Evolutionary conservation across 129 eudicot species (phyloP), one percentile per base, ranked within the genome.

Genomic region (Flaveria trinervia): DNA sequence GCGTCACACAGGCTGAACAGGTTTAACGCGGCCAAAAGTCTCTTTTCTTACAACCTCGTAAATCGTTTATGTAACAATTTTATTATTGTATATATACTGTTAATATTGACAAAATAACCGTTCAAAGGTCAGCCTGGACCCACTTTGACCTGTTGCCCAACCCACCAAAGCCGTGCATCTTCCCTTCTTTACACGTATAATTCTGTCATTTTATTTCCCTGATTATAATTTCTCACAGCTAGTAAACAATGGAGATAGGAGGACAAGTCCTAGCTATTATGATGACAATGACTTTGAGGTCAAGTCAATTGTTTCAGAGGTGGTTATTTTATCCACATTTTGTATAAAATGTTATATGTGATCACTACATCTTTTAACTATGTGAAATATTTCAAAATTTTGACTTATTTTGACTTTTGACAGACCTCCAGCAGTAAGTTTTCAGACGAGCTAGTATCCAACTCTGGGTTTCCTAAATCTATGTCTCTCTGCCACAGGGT

Each of bases 1-100:
- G 60, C 23, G 22, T 16, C 22, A 57, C 22, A 20, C 0, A 2
- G 30, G 98, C 74, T 90, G 86, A 84, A 81, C 12, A 9, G 14
- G 64, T 56, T 10, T 12, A 18, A 61, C 12, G 17, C 3, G 39
- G 39, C 16, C 41, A 61, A 61, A 61, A 61, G 2, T 20, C 13
- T 20, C 10, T 57, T 56, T 57, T 2, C 26, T 3, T 22, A 9
- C 33, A 56, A 56, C 62, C 26, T 18, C 62, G 9, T 18, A 56
- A 17, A 56, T 56, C 14, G 3, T 56, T 17, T 18, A 10, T 7
- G 20, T 55, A 36, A 36, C 41, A 36, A 6, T 2, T 5, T 18
- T 56, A 55, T 55, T 18, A 55, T 55, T 7, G 10, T 18, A 18
- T 7, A n/a, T n/a, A 18, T 55, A 55, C 17, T 8, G 62, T 20